Base-by-base conservation (phyloP, 495 filamentous ascomycete genomes). In the Hyphodiscus hymeniophilus region DNA sequence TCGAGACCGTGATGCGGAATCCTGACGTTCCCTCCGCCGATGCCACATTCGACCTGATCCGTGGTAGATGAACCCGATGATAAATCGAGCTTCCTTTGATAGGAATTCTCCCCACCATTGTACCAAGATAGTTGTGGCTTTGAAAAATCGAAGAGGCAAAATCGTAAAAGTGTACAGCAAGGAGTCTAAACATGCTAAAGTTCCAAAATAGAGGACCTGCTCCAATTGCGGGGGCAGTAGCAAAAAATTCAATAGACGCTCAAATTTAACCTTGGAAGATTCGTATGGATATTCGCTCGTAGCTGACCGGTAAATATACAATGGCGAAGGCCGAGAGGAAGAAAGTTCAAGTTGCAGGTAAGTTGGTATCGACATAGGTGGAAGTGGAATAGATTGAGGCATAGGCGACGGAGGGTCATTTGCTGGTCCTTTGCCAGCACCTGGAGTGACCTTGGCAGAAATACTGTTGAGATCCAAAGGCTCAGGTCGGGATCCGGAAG, bases 91-190 rank as follows among this genome's bases (percentile, higher is more conserved):
- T 60, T 96, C 89, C 32, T 76, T 78, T 3, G 65, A 68, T 0
- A 88, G 20, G 13, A 84, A 78, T 22, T 77, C 66, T 2, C 61
- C 66, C 84, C 84, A 89, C 66, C 86, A 96, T 45, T 73, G 74
- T 2, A 79, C 62, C 23, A 97, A 66, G 2, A 97, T 80, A 1
- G 80, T 77, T 0, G 90, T 52, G 8, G 92, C 89, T 51, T 89
- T 87, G 43, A 90, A 61, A 61, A 99, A 97, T 0, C 92, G 79
- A 45, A 99, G 73, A 10, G 92, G 92, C 6, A 97, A 68, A 24
- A 99, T 89, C 0, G 94, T 99, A 50, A 97, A 94, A 0, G 89
- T 89, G 64, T 94, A 89, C 3, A 97, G 74, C 92, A 91, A 99
- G n/a, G 89, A 83, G 68, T 99, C 92, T 24, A 97, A 69, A 63